phyloP scores from a whole-genome alignment of 2,329 filamentous ascomycete species.

The Microsporum audouinii region DNA sequence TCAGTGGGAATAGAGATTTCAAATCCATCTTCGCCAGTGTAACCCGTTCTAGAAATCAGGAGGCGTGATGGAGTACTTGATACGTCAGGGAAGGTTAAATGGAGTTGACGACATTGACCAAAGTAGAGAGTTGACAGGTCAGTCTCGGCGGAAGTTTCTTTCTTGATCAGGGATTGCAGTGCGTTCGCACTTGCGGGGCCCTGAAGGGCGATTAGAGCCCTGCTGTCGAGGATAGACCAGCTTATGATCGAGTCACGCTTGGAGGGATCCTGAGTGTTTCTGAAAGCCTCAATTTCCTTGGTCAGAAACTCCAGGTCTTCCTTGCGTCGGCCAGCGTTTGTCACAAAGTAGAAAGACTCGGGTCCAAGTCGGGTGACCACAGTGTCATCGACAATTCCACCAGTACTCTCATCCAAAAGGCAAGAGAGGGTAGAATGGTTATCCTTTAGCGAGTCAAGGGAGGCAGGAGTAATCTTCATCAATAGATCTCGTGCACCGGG shows the following conservation, averaged over 20 bases:
- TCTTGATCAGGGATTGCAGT: conserved; percentile 50
- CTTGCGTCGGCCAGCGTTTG: conserved; percentile 81
- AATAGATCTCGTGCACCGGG: conserved; percentile 71
- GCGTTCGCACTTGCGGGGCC: conserved; percentile 65
- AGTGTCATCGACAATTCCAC: conserved; percentile 90
- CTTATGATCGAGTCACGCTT: conserved; percentile 42
- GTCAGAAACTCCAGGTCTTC: conserved; percentile 74
- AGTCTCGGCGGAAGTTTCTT: conserved; percentile 33
- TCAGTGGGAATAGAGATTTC: conserved; percentile 74
- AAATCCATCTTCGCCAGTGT: conserved; percentile 97
- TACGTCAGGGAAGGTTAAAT: conserved; percentile 49
- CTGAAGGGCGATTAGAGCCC: conserved; percentile 79
- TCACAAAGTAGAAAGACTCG: conserved; percentile 80
- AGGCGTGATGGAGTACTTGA: conserved; percentile 43
- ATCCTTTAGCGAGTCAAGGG: conserved; percentile 50
- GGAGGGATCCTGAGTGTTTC: conserved; percentile 40
- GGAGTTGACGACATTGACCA: conserved; percentile 58
- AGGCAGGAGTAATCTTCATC: conserved; percentile 70
- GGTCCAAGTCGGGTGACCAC: conserved; percentile 71
- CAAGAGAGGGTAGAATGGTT: conserved; percentile 75
- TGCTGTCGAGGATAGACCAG: conserved; percentile 60
- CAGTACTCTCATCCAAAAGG: conserved; percentile 64
- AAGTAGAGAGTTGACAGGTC: conserved; percentile 66
- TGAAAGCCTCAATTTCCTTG: conserved; percentile 54
- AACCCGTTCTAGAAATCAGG: conserved; percentile 77